These are phyloP conservation scores for Mortierella sp. DNA, from an alignment of 371 early-diverging fungal species.

Conservation along the genomic window DNA sequence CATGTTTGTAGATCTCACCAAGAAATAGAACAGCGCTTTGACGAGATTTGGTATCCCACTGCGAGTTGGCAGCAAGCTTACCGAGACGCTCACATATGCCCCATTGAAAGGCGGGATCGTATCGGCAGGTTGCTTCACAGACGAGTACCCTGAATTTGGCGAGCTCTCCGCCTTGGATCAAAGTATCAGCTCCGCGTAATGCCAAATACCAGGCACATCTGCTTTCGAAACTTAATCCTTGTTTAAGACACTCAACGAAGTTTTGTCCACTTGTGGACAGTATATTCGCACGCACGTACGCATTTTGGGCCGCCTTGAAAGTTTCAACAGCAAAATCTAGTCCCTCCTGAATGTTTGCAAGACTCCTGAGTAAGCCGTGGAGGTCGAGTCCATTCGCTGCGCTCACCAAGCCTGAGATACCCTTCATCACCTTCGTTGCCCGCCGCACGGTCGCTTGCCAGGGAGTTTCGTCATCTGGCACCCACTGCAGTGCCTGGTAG, in stretches of 20 bases:
- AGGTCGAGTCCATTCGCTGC: slow-evolving; percentile 10
- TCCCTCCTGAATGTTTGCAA: background rate
- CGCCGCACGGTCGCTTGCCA: slow-evolving; percentile 9
- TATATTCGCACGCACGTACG: background rate
- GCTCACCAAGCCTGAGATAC: background rate
- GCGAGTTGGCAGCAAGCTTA: background rate
- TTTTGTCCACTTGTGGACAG: background rate
- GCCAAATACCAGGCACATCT: background rate
- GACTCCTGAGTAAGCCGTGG: background rate
- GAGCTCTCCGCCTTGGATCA: background rate
- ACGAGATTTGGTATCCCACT: background rate
- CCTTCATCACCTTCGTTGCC: background rate
- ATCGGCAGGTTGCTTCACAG: slow-evolving; percentile 5
- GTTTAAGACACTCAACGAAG: background rate
- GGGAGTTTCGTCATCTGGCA: background rate
- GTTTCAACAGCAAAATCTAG: background rate
- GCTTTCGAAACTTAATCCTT: background rate
- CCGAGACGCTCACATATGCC: slow-evolving; percentile 19
- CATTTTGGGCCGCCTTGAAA: background rate
- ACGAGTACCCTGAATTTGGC: slow-evolving; percentile 10
- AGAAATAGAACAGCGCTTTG: background rate
- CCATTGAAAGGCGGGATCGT: slow-evolving; percentile 13
- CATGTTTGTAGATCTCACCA: background rate
- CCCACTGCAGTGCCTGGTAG: slow-evolving; percentile 15
- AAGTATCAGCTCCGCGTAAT: background rate